These are phyloP conservation scores for Hemisphaericaspora subhashii DNA, from an alignment of 1,139 yeast species.

Conservation along the genomic window DNA sequence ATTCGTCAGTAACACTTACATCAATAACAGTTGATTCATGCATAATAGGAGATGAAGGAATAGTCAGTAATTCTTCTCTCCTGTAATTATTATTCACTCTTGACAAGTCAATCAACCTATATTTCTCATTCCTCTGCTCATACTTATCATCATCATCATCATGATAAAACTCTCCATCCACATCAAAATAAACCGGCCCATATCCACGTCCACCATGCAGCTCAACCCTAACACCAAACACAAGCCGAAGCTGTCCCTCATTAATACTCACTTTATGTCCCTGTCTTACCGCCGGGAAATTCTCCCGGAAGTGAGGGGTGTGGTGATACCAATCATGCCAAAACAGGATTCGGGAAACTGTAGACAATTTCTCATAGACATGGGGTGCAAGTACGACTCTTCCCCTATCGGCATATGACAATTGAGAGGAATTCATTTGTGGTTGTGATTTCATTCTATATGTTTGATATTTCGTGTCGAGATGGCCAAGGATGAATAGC, in stretches of 20 bases:
- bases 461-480: constrained; percentile 30
- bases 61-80: not conserved
- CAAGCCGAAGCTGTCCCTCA: constrained; percentile 18
- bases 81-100: not conserved
- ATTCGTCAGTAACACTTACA: constrained; percentile 7
- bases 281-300: constrained; percentile 8
- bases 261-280: constrained; percentile 8
- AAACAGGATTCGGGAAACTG: constrained; percentile 29
- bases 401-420: constrained; percentile 14
- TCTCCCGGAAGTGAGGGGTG: constrained; percentile 22
- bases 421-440: constrained; percentile 7
- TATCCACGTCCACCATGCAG: constrained; percentile 13
- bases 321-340: constrained; percentile 41
- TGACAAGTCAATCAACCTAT: constrained; percentile 12
- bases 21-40: constrained; percentile 10
- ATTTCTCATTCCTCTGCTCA: not conserved
- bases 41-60: constrained; percentile 12
- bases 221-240: constrained; percentile 24
- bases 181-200: constrained; percentile 26
- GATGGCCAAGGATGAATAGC: constrained; percentile 31
- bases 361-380: constrained; percentile 9
- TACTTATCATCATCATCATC: constrained; percentile 3
- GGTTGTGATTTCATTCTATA: constrained; percentile 8
- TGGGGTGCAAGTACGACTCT: constrained; percentile 22
- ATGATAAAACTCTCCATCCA: constrained; percentile 17